Evolutionary conservation across 2,329 filamentous ascomycete genomes (phyloP), one percentile per base, ranked within the genome.

Genomic region (Xylogone sp.): DNA sequence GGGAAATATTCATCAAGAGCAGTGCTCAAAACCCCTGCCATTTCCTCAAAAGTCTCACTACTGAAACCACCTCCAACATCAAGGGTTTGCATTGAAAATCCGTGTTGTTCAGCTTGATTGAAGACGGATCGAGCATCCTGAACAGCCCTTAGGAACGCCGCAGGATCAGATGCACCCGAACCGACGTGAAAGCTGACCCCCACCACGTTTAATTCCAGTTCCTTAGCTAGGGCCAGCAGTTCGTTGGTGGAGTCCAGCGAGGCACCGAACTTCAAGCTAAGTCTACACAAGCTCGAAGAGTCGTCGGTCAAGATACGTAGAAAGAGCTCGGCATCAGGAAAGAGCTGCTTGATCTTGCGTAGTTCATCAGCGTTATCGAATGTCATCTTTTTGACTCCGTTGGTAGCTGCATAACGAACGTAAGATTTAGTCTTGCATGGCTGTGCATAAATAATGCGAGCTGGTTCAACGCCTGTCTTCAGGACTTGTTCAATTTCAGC

Each of bases 361-460:
- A 99, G 82, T 79, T 99, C 94, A 70, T 99, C 94, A 68, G 88
- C 84, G 64, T 99, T 99, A 81, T 99, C 94, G 68, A 99, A 97
- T 2, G 94, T 99, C 93, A 99, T 97, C 78, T 96, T 90, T 75
- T 88, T 93, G 68, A 99, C 94, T 61, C 87, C 88, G 60, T 86
- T 78, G 67, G 84, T 81, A 65, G 88, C 84, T 58, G 95, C 94
- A 66, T 92, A 96, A 67, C 92, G 90, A 56, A 99, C 81, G 71
- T 97, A 97, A 45, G 93, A 97, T 76, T 94, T 96, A 65, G 94
- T 99, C 84, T 99, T 99, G 88, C 94, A 97, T 51, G 94, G 94
- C 75, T 99, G 94, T 46, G 94, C 94, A 68, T 97, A 99, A 74
- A 99, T 97, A 77, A 99, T 95, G 70, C 93, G 91, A 59, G 85